phyloP scores from a whole-genome alignment of 257 asterid species.

The Ligustrum vulgare region DNA sequence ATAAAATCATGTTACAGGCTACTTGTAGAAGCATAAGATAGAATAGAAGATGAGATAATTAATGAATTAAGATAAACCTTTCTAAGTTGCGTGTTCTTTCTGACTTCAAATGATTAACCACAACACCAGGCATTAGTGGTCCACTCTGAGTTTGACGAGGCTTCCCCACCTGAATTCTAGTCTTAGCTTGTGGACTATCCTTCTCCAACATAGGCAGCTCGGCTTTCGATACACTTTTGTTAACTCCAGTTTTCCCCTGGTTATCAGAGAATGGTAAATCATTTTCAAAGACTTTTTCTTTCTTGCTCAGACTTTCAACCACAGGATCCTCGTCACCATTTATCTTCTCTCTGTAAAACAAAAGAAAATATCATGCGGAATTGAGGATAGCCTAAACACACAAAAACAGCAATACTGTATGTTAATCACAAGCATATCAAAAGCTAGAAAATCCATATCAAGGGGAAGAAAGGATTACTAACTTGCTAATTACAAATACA shows the following conservation, averaged over 20 bases:
- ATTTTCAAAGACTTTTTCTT: slow-evolving; percentile 41
- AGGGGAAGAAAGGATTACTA: background rate
- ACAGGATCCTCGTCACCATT: slow-evolving; percentile 39
- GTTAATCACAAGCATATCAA: slow-evolving; percentile 15
- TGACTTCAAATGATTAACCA: slow-evolving; percentile 59
- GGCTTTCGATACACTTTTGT: slow-evolving; percentile 44
- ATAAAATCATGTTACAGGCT: slow-evolving; percentile 1
- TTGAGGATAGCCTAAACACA: slow-evolving; percentile 7
- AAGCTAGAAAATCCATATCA: background rate
- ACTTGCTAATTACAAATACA: slow-evolving; percentile 7
- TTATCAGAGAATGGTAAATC: slow-evolving; percentile 42
- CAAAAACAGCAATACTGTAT: background rate
- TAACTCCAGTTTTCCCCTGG: slow-evolving; percentile 38
- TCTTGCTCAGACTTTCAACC: slow-evolving; percentile 39
- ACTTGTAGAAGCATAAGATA: slow-evolving; percentile 15
- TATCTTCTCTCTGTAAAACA: slow-evolving; percentile 49
- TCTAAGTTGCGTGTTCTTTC: slow-evolving; percentile 66
- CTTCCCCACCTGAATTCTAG: slow-evolving; percentile 51
- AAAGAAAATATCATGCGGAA: slow-evolving; percentile 10
- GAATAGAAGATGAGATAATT: slow-evolving; percentile 23
- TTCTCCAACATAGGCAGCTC: slow-evolving; percentile 57
- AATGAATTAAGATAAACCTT: slow-evolving; percentile 50
- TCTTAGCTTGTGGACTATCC: slow-evolving; percentile 50
- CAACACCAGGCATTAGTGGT: slow-evolving; percentile 75
- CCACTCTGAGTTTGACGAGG: slow-evolving; percentile 90